A percentile compares a stretch with the other conserved stretches of the same genome.
Evolutionary conservation across 352 stramenopile genomes (phyloP).

Genomic region (Phytophthora megakarya): DNA sequence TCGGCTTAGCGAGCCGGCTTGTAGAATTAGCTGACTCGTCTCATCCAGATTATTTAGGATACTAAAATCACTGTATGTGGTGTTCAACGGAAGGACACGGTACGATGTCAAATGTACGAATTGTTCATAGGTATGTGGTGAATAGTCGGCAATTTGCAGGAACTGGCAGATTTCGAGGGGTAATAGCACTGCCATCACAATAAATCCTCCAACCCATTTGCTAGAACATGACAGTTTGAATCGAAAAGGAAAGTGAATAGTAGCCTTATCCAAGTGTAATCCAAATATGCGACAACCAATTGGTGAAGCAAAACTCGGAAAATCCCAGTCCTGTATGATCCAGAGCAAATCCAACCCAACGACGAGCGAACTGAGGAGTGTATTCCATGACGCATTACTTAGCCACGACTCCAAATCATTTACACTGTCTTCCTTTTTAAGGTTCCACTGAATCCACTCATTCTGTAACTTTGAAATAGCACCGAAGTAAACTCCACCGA

Average conservation of each 20-base stretch:
- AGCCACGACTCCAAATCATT: constrained; percentile 27
- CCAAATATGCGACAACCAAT: constrained; percentile 48
- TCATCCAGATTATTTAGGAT: constrained; percentile 6
- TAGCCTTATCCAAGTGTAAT: constrained; percentile 37
- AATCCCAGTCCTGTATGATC: constrained; percentile 56
- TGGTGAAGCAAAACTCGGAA: constrained; percentile 49
- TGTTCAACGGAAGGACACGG: constrained; percentile 31
- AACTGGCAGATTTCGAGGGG: constrained; percentile 59
- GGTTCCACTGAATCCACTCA: constrained; percentile 31
- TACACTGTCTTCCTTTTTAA: constrained; percentile 7
- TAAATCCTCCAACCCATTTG: constrained; percentile 53
- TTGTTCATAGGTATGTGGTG: constrained; percentile 40
- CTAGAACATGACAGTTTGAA: constrained; percentile 41
- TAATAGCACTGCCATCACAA: constrained; percentile 54
- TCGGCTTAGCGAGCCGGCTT: constrained; percentile 49
- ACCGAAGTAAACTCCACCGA: constrained; percentile 39
- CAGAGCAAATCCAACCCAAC: constrained; percentile 55
- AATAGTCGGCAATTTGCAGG: constrained; percentile 48
- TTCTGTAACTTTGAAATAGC: constrained; percentile 28
- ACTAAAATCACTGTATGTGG: not conserved
- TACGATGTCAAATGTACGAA: constrained; percentile 31
- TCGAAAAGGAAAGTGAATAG: constrained; percentile 17
- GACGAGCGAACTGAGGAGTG: constrained; percentile 37
- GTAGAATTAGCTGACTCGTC: constrained; percentile 27
- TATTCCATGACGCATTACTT: constrained; percentile 49